Evolutionary conservation across 2,329 filamentous ascomycete species (phyloP), one percentile per base, ranked within the genome.

Genomic region (Trichophyton simii): DNA sequence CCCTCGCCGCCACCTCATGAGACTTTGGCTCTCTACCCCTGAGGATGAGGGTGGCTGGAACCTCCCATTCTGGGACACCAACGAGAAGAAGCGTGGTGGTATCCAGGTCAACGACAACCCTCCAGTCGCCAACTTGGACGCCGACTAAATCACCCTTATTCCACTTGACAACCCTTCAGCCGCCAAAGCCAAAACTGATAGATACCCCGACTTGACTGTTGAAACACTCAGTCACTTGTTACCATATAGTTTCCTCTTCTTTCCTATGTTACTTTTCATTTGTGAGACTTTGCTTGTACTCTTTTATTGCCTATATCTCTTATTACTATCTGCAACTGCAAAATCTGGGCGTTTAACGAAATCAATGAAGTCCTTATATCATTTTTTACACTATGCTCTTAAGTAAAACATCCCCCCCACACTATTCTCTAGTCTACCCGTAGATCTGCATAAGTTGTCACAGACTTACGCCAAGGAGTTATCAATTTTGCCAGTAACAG

Each of bases 1-100:
- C 22, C 88, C 88, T 0, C 77, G 88, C 41, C 80, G 91, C 54
- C 90, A 95, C 70, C 76, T 95, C 28, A 87, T 95, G 79, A 80
- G 91, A 54, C 76, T 95, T 66, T 96, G 91, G 91, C 76, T 96
- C 61, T 85, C 88, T 9, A 90, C 88, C 1, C 89, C 90, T 0
- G 87, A 92, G 75, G 79, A 75, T 22, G 90, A 95, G 73, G 91
- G 89, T 2, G 91, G 91, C 0, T 95, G 90, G 90, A 84, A 82
- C 59, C 73, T 95, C 73, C 90, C 90, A 0, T 92, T 91, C 76
- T 85, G 84, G 67, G 91, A 95, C 73, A 87, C 83, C 61, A 78
- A 82, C 61, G 87, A 94, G 80, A 89, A 88, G 82, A 95, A 95
- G 82, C 81, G 91, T 18, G 89, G 89, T 6, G 91, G 90, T 0